phyloP scores from a whole-genome alignment of 176 grass and related monocot genomes.

The Paspalum vaginatum region DNA sequence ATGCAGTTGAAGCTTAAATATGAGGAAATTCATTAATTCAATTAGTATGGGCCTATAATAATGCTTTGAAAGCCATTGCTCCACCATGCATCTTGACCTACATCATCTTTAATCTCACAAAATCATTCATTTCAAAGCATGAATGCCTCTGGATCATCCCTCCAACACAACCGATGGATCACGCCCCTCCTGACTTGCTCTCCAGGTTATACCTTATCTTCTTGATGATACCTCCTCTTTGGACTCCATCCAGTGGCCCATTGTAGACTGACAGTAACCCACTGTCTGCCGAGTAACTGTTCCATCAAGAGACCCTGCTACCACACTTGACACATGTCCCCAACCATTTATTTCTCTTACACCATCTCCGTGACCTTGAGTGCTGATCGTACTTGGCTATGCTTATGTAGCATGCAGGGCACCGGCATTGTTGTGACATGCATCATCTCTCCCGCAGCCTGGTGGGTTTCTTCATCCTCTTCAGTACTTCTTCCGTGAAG shows the following conservation, averaged over 20 bases:
- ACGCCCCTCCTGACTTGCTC: neutral
- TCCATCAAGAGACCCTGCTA: neutral
- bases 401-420: neutral
- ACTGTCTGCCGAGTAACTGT: neutral
- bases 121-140: neutral
- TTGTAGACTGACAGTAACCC: neutral
- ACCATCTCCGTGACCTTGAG: neutral
- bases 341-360: neutral
- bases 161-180: neutral
- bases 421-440: neutral
- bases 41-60: too few species aligned
- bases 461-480: neutral
- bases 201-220: neutral
- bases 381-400: neutral
- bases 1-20: neutral
- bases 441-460: neutral
- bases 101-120: too few species aligned
- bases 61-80: too few species aligned
- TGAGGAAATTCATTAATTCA: neutral
- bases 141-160: neutral
- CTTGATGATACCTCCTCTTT: too few species aligned
- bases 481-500: neutral
- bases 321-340: neutral
- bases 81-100: too few species aligned
- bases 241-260: too few species aligned